phyloP scores from a whole-genome alignment of 345 rosid species.

The Linum lewisii region DNA sequence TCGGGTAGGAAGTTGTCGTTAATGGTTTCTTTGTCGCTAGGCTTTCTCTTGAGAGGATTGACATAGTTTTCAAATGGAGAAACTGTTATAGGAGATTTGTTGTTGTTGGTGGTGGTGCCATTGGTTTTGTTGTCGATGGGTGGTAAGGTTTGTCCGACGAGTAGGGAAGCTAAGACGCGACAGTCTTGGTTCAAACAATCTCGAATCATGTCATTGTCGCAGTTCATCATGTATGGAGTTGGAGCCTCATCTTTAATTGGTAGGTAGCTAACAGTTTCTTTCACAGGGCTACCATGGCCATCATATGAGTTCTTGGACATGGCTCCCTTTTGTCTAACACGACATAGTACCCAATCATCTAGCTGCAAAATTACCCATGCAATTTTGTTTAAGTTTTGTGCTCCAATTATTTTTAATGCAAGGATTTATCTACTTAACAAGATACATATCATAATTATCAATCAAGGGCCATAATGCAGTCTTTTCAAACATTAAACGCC shows the following conservation, averaged over 20 bases:
- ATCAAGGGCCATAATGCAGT: too few relatives aligned
- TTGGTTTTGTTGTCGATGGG: conserved; percentile 21
- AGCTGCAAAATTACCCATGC: conserved; percentile 18
- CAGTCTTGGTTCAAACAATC: conserved; percentile 33
- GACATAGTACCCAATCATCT: conserved; percentile 56
- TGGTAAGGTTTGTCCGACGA: conserved; percentile 24
- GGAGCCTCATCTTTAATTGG: conserved; percentile 11
- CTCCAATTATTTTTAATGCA: too few relatives aligned
- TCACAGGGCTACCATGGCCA: conserved; percentile 10
- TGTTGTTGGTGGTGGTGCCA: conserved; percentile 10
- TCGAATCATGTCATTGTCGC: conserved; percentile 18
- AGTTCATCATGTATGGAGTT: conserved; percentile 8
- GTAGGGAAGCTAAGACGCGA: conserved; percentile 26
- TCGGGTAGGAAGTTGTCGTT: conserved; percentile 12
- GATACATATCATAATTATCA: too few relatives aligned
- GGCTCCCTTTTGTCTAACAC: conserved; percentile 30
- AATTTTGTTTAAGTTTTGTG: too few relatives aligned
- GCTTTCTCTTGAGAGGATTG: conserved; percentile 22
- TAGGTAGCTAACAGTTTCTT: conserved; percentile 8
- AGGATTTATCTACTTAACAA: too few relatives aligned
- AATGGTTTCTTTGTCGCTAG: conserved; percentile 12
- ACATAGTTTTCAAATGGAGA: conserved; percentile 13
- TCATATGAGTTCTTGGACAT: conserved; percentile 9
- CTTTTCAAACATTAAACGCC: too few relatives aligned
- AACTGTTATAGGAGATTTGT: conserved; percentile 19